Percentiles rank a stretch among this genome's conserved stretches.
phyloP scores from a whole-genome alignment of 1,139 yeast species.

The Yamadazyma pseudoaaseri region DNA sequence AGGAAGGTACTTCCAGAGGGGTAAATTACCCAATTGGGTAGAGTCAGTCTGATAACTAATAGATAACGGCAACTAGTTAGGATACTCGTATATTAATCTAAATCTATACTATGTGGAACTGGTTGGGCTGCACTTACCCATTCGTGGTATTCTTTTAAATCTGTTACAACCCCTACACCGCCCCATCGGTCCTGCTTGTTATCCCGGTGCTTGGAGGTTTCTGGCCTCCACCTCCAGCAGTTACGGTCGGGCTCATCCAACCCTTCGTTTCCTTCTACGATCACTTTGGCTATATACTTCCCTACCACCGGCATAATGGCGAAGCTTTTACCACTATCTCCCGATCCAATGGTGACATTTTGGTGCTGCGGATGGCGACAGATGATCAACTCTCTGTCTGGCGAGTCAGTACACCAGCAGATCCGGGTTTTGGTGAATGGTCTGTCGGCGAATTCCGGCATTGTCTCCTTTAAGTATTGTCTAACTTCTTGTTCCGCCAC shows the following conservation, averaged over 20 bases:
- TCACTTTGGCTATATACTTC: conserved; percentile 20
- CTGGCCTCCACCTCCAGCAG: not conserved
- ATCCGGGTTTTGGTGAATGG: conserved; percentile 27
- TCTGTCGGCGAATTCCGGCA: conserved; percentile 25
- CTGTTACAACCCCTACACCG: not conserved
- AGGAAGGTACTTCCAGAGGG: too few relatives aligned
- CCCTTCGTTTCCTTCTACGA: not conserved
- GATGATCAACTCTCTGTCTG: conserved; percentile 39
- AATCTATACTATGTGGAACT: conserved; percentile 6
- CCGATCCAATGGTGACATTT: conserved; percentile 37
- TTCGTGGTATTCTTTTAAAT: not conserved
- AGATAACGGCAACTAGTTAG: too few relatives aligned
- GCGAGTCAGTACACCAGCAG: conserved; percentile 50
- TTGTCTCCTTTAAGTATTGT: conserved; percentile 34
- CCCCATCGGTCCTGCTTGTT: not conserved
- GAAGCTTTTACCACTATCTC: conserved; percentile 35
- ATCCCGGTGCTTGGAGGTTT: not conserved
- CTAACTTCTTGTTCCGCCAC: conserved; percentile 18
- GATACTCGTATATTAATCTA: too few relatives aligned
- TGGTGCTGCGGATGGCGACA: conserved; percentile 32
- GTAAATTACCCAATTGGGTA: too few relatives aligned
- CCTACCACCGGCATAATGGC: conserved; percentile 30
- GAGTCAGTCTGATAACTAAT: too few relatives aligned
- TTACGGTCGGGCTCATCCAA: not conserved
- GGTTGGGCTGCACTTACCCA: conserved; percentile 3